phyloP scores from a whole-genome alignment of 2,329 filamentous ascomycete species.

The Trichoderma sp. region DNA sequence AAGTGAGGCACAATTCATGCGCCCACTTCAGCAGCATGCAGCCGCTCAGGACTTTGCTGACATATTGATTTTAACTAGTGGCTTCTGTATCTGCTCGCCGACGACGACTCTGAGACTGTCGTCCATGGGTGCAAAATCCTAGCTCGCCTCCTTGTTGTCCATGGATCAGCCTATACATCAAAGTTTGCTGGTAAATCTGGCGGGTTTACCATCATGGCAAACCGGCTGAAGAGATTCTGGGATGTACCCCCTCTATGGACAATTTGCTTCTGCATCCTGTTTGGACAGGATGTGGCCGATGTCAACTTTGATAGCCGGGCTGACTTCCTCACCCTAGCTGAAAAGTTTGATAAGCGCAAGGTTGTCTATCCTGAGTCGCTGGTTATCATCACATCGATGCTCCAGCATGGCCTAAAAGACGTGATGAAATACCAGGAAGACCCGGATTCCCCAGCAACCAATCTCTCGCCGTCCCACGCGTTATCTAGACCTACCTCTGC shows the following conservation, averaged over 20 bases:
- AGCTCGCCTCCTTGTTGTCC: conserved; percentile 75
- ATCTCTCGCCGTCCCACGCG: conserved; percentile 7
- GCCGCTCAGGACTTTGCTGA: background rate
- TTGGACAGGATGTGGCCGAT: conserved; percentile 74
- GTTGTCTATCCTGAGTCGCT: conserved; percentile 76
- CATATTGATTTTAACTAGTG: conserved; percentile 52
- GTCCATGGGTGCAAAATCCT: conserved; percentile 79
- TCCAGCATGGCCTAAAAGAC: conserved; percentile 78
- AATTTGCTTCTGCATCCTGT: conserved; percentile 82
- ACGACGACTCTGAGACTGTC: conserved; percentile 80
- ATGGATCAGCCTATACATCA: conserved; percentile 75
- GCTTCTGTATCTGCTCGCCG: conserved; percentile 85
- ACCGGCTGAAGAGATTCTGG: conserved; percentile 84
- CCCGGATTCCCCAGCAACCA: conserved; percentile 49
- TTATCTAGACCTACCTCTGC: conserved; percentile 10
- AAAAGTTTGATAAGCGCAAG: conserved; percentile 66
- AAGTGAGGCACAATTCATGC: conserved; percentile 50
- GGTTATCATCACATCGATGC: conserved; percentile 77
- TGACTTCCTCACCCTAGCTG: conserved; percentile 69
- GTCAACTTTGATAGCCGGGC: conserved; percentile 72
- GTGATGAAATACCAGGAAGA: conserved; percentile 61
- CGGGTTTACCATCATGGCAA: conserved; percentile 82
- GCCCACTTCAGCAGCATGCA: background rate
- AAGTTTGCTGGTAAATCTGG: conserved; percentile 83
- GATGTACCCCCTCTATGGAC: conserved; percentile 80